Percentiles rank a stretch among this genome's conserved stretches.
phyloP scores from a whole-genome alignment of 1,284 basidiomycete genomes.

The Fomes fomentarius region DNA sequence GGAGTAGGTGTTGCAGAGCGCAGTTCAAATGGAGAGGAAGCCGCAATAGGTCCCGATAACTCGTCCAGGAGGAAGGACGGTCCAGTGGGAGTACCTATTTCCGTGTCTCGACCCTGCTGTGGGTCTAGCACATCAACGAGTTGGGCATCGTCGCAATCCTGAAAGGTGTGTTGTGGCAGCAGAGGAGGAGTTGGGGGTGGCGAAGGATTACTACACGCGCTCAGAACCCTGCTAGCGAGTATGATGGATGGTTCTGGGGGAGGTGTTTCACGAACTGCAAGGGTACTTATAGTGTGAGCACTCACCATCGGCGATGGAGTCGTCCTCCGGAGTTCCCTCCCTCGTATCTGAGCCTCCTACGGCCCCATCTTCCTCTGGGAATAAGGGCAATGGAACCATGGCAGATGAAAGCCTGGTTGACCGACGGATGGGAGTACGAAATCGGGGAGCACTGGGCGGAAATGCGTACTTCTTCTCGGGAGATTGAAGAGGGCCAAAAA shows the following conservation, averaged over 20 bases:
- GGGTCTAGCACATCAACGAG: conserved; percentile 9
- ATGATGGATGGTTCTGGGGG: conserved; percentile 63
- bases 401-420: conserved; percentile 51
- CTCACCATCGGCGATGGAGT: conserved; percentile 36
- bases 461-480: conserved; percentile 53
- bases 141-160: conserved; percentile 6
- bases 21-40: conserved; percentile 4
- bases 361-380: conserved; percentile 34
- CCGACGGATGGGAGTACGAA: conserved; percentile 47
- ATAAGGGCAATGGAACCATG: conserved; percentile 34
- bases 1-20: conserved; percentile 3
- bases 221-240: conserved; percentile 63
- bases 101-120: not conserved
- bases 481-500: conserved; percentile 57
- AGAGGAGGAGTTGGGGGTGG: conserved; percentile 55
- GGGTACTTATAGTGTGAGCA: not conserved
- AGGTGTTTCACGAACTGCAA: not conserved
- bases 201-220: conserved; percentile 74
- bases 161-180: not conserved
- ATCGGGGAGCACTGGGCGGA: conserved; percentile 36
- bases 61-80: conserved; percentile 10
- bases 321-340: conserved; percentile 27
- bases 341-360: conserved; percentile 19
- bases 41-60: conserved; percentile 1
- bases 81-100: not conserved